Evolutionary conservation across 2,329 filamentous ascomycete species (phyloP), one percentile per base, ranked within the genome.

Genomic region (Epichloe coenophiala): DNA sequence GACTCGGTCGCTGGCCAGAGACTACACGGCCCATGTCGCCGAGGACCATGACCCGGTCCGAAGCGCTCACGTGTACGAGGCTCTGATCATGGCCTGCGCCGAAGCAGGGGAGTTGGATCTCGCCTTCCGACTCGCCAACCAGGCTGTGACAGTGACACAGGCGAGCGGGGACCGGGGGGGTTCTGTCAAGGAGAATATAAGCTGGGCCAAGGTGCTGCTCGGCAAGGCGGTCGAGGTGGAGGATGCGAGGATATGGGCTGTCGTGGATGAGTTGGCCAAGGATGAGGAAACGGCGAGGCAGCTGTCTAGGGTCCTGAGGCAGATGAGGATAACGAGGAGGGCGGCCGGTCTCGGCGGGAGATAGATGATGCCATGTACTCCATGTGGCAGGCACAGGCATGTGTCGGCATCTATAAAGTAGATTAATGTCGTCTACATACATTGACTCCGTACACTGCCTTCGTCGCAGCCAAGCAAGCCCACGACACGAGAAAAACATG

Each of bases 171-270:
- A 9, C 3, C 45, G 6, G 2, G 12, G 35, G 4, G 9, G 35
- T 12, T 23, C n/a, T 38, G 35, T 39, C 36, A 31, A 57, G 54
- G 54, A 53, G 27, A 42, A 48, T 1, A 46, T 59, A 5, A 41
- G 33, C n/a, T 67, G 65, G 65, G 53, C 63, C 21, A 55, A 56
- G 51, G 55, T 56, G 23, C 53, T 67, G 35, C 52, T 66, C 36
- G 55, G 59, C 36, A 49, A 52, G 21, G 63, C 63, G 3, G 53
- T 62, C 17, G 58, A 55, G 21, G 56, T 53, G 15, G 57, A 67
- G 54, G 64, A 68, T 21, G 46, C 54, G 19, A 57, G 64, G 6
- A 61, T 68, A 42, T 67, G 64, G 65, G 48, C 54, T 6, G 52
- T 68, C 5, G 56, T 68, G 17, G 65, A 68, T 46, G 54, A 54